Percentiles rank a stretch among this genome's conserved stretches.
phyloP scores from a whole-genome alignment of 495 filamentous ascomycete genomes.

The Aspergillus cavernicola region DNA sequence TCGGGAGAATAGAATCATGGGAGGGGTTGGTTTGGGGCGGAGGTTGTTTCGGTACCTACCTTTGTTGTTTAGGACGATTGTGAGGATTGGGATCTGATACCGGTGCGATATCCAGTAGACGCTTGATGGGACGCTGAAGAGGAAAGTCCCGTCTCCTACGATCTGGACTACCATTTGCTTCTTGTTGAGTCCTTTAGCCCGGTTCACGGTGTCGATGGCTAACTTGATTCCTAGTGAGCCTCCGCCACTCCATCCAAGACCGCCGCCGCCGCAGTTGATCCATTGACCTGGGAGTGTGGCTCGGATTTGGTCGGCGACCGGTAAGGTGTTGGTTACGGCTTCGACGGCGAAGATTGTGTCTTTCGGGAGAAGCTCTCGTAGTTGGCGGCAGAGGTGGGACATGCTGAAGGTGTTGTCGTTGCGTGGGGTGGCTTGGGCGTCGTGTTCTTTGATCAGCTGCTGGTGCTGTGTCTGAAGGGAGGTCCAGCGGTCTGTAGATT shows the following conservation, averaged over 20 bases:
- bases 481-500: constrained; percentile 41
- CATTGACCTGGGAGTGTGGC: constrained; percentile 37
- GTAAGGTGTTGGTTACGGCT: constrained; percentile 76
- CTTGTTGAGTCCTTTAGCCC: no score
- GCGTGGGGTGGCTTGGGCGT: constrained; percentile 39
- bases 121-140: constrained; percentile 82
- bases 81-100: constrained; percentile 86
- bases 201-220: constrained; percentile 36
- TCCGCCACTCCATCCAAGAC: constrained; percentile 92
- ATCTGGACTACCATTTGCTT: constrained; percentile 65
- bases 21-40: no score
- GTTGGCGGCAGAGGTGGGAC: constrained; percentile 61
- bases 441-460: constrained; percentile 56
- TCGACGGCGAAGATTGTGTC: constrained; percentile 86
- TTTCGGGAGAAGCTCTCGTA: constrained; percentile 61
- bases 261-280: constrained; percentile 22
- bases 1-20: no score
- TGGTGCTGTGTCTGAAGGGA: no score
- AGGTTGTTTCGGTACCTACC: constrained; percentile 42
- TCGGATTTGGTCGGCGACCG: constrained; percentile 75
- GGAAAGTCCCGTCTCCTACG: constrained; percentile 89
- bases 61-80: constrained; percentile 91
- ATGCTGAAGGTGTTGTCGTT: constrained; percentile 64
- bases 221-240: constrained; percentile 84
- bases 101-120: constrained; percentile 90